A percentile compares a stretch with the other conserved stretches of the same genome.
Evolutionary conservation across 495 filamentous ascomycete genomes (phyloP).

Genomic region (Neurospora sp.): DNA sequence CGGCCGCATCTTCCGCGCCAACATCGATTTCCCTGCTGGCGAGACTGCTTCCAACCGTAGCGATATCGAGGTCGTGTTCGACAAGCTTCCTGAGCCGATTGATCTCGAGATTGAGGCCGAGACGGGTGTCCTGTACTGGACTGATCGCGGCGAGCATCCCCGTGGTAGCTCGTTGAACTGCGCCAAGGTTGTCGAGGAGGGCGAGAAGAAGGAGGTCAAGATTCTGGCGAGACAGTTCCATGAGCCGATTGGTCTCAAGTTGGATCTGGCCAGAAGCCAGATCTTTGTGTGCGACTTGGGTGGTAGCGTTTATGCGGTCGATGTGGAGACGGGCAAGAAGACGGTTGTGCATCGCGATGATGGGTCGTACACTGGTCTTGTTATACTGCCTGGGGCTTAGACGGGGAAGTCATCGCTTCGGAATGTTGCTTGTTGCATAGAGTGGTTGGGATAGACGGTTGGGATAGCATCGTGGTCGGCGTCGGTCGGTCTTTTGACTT

Average conservation of each 20-base stretch:
- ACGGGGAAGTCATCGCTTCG: not conserved
- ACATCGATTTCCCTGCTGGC: constrained; percentile 17
- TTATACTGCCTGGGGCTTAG: not conserved
- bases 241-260: constrained; percentile 39
- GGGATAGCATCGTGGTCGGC: not conserved
- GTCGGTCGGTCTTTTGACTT: not conserved
- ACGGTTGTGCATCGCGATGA: constrained; percentile 1
- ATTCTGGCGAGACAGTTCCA: constrained; percentile 30
- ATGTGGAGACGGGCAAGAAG: constrained; percentile 28
- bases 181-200: not conserved
- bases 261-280: constrained; percentile 22
- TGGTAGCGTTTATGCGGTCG: constrained; percentile 31
- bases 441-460: not conserved
- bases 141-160: constrained; percentile 43
- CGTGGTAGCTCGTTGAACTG: constrained; percentile 36
- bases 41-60: constrained; percentile 3
- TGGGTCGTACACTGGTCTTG: constrained; percentile 3
- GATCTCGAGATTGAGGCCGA: constrained; percentile 40
- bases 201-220: not conserved
- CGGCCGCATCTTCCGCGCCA: constrained; percentile 38
- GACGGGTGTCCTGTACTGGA: constrained; percentile 38
- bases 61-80: constrained; percentile 35
- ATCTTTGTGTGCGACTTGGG: constrained; percentile 36
- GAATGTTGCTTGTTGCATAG: not conserved
- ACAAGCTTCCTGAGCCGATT: constrained; percentile 43